phyloP scores from a whole-genome alignment of 2,329 filamentous ascomycete species.

The Colletotrichum sansevieriae region DNA sequence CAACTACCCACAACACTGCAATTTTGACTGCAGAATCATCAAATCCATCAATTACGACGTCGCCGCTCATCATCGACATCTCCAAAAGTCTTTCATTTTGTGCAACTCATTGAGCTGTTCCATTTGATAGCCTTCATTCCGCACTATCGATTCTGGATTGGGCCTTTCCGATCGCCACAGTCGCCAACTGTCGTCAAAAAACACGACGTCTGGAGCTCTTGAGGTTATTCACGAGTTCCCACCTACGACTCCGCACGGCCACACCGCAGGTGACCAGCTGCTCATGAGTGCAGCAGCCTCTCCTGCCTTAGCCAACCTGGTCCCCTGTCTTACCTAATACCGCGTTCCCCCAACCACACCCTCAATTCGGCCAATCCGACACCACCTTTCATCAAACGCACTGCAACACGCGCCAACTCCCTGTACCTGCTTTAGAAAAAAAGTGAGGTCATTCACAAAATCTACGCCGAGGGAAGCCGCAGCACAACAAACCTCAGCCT shows the following conservation, averaged over 20 bases:
- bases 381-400: conserved; percentile 28
- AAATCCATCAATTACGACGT: conserved; percentile 57
- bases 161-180: conserved; percentile 42
- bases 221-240: conserved; percentile 46
- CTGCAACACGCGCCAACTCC: conserved; percentile 28
- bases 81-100: conserved; percentile 52
- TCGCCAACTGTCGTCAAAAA: conserved; percentile 39
- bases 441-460: conserved; percentile 43
- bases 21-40: conserved; percentile 50
- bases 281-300: conserved; percentile 34
- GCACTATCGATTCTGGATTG: conserved; percentile 43
- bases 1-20: conserved; percentile 50
- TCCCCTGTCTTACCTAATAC: conserved; percentile 40
- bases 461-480: conserved; percentile 10
- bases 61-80: conserved; percentile 49
- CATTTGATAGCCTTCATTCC: conserved; percentile 45
- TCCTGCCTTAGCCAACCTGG: conserved; percentile 36
- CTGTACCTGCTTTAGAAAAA: conserved; percentile 17
- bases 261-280: conserved; percentile 41
- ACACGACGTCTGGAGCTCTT: conserved; percentile 23
- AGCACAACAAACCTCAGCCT: conserved; percentile 1
- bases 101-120: conserved; percentile 49
- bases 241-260: conserved; percentile 41
- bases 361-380: conserved; percentile 36
- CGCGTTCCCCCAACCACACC: conserved; percentile 21